Percentiles rank a stretch among this genome's conserved stretches.
Evolutionary conservation across 495 filamentous ascomycete species (phyloP).

Genomic region (Thermothielavioides terrestris): DNA sequence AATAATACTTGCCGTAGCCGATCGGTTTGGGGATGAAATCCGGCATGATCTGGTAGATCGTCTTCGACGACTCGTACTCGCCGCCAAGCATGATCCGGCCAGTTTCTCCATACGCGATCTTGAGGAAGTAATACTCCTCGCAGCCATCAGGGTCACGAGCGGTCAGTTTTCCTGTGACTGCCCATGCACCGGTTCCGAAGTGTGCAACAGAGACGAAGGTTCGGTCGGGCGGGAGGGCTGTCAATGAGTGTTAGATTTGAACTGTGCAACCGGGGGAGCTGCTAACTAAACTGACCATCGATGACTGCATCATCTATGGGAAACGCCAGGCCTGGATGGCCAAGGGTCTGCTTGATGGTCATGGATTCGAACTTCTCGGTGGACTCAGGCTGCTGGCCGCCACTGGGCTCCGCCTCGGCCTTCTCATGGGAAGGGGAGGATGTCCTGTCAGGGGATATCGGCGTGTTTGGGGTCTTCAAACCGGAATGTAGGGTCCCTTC

Average conservation of each 20-base stretch:
- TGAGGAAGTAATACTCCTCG: conserved; percentile 1
- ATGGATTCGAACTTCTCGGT: no score
- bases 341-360: background rate
- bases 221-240: background rate
- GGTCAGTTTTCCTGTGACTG: background rate
- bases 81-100: conserved; percentile 14
- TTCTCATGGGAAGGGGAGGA: no score
- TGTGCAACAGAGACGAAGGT: background rate
- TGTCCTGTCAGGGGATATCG: no score
- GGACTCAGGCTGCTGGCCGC: no score
- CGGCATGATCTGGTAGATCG: conserved; percentile 11
- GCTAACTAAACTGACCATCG: no score
- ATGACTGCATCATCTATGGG: background rate
- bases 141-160: background rate
- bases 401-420: no score
- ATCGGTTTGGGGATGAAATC: conserved; percentile 12
- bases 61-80: conserved; percentile 9
- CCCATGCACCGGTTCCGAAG: background rate
- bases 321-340: background rate
- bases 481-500: no score
- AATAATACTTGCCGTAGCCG: conserved; percentile 10
- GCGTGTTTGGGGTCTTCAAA: no score
- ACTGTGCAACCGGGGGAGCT: no score
- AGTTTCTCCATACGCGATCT: background rate
- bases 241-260: no score